Conservation (phyloP, 805 yeast genomes). For the Suhomyces vadensis region DNA sequence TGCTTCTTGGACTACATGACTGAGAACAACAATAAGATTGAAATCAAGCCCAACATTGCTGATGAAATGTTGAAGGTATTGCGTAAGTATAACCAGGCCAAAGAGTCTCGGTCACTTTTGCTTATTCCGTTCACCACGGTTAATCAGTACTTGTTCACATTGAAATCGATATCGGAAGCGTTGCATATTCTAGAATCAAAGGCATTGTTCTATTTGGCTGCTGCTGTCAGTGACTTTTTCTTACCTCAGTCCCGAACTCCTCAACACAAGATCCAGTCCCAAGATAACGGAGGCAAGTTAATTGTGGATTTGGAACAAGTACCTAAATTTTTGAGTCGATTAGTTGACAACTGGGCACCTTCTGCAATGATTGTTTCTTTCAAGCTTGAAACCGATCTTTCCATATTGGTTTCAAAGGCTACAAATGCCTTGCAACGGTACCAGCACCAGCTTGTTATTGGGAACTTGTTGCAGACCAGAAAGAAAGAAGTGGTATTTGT, state of each 20-base stretch:
- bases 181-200: slow-evolving; percentile 54
- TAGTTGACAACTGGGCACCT: slow-evolving; percentile 95
- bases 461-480: slow-evolving; percentile 86
- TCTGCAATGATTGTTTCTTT: slow-evolving; percentile 92
- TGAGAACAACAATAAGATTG: slow-evolving; percentile 54
- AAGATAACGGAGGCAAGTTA: slow-evolving; percentile 66
- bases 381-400: slow-evolving; percentile 85
- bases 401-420: slow-evolving; percentile 73
- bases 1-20: slow-evolving; percentile 85
- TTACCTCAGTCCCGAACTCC: slow-evolving; percentile 83
- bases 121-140: slow-evolving; percentile 91
- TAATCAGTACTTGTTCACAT: slow-evolving; percentile 86
- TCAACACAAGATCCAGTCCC: slow-evolving; percentile 92
- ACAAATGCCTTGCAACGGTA: slow-evolving; percentile 77
- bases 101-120: slow-evolving; percentile 53
- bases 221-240: slow-evolving; percentile 97
- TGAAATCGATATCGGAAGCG: slow-evolving; percentile 62
- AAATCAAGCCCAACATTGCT: slow-evolving; percentile 60
- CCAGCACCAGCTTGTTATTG: slow-evolving; percentile 92
- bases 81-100: slow-evolving; percentile 54
- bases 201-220: slow-evolving; percentile 86
- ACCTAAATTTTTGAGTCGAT: slow-evolving; percentile 84
- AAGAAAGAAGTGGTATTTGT: slow-evolving; percentile 88
- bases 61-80: slow-evolving; percentile 60
- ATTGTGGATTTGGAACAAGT: slow-evolving; percentile 91